Conservation (phyloP, 306 rosid genomes). For the Benincasa hispida region DNA sequence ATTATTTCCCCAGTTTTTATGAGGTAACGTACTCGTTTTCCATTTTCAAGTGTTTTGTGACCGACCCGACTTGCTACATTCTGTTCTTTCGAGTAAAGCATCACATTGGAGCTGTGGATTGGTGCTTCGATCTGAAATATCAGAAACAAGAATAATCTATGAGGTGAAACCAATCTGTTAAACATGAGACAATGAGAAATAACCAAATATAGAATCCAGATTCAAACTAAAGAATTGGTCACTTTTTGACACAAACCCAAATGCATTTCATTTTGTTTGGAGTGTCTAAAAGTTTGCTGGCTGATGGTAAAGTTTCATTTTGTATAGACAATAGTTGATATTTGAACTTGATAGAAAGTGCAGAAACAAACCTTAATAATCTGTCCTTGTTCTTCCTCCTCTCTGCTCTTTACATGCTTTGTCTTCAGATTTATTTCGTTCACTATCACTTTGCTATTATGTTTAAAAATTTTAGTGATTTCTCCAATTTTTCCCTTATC, state of each 20-base stretch:
- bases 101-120: slow-evolving; percentile 92
- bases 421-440: slow-evolving; percentile 79
- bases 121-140: slow-evolving; percentile 68
- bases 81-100: slow-evolving; percentile 87
- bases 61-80: slow-evolving; percentile 90
- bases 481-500: slow-evolving; percentile 90
- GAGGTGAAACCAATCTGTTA: background rate
- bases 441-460: slow-evolving; percentile 62
- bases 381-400: slow-evolving; percentile 83
- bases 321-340: background rate
- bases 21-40: slow-evolving; percentile 73
- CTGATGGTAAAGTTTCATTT: background rate
- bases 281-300: background rate
- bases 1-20: slow-evolving; percentile 86
- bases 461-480: slow-evolving; percentile 49
- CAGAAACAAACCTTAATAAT: slow-evolving; percentile 54
- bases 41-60: slow-evolving; percentile 71
- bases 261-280: background rate
- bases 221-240: background rate
- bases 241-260: background rate
- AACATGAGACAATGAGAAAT: background rate
- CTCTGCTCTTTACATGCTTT: slow-evolving; percentile 78
- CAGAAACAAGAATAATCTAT: background rate
- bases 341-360: background rate
- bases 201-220: slow-evolving; percentile 1